A percentile compares a stretch with the other conserved stretches of the same genome.
Evolutionary conservation across 441 rosid genomes (phyloP).

Genomic region (Brassica balearica): DNA sequence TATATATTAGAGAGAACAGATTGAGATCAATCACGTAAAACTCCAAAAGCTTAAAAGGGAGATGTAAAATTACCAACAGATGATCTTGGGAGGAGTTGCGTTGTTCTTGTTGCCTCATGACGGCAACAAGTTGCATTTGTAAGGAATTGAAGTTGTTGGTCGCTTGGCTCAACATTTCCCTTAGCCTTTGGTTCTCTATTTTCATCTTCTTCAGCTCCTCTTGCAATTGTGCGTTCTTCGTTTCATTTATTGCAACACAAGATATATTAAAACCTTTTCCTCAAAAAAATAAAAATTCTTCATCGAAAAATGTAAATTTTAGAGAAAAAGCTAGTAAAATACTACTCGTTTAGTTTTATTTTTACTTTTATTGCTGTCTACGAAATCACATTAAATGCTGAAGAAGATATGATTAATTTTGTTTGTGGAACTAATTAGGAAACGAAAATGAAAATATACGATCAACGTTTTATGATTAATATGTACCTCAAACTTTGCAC

Average conservation of each 20-base stretch:
- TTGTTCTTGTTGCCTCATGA: slow-evolving; percentile 67
- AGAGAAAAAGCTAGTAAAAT: neutral
- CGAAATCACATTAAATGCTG: slow-evolving; percentile 7
- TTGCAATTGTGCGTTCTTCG: slow-evolving; percentile 60
- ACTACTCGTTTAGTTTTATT: neutral
- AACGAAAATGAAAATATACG: neutral
- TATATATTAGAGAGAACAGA: neutral
- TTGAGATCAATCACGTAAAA: neutral
- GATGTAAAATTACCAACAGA: slow-evolving; percentile 31
- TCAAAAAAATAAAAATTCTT: neutral
- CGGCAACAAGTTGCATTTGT: slow-evolving; percentile 64
- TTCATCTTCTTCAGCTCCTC: slow-evolving; percentile 69
- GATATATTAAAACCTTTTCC: neutral
- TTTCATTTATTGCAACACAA: slow-evolving; percentile 26
- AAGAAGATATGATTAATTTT: neutral
- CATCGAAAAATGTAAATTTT: neutral
- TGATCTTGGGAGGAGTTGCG: slow-evolving; percentile 44
- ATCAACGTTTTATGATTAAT: neutral
- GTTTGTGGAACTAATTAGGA: neutral
- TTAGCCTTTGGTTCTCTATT: slow-evolving; percentile 70
- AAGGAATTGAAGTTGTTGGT: slow-evolving; percentile 67
- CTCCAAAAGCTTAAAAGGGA: neutral
- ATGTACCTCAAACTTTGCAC: slow-evolving; percentile 71
- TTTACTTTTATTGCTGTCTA: neutral
- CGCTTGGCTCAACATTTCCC: slow-evolving; percentile 77